Percentiles rank a stretch among this genome's conserved stretches.
These are phyloP conservation scores for Urtica urens DNA, from an alignment of 306 rosid species.

Conservation along the genomic window DNA sequence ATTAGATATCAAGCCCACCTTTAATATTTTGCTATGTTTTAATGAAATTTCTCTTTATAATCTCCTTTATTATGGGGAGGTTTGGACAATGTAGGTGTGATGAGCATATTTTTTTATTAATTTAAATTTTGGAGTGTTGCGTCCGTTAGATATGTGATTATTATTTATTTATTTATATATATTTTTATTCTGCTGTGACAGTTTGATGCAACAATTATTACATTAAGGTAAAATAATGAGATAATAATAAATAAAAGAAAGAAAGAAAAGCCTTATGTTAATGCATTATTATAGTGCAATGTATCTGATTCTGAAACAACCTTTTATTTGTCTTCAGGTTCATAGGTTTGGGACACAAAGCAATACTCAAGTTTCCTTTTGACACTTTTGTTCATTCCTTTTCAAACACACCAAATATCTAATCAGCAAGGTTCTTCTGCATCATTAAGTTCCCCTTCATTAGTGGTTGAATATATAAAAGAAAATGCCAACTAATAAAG, in stretches of 20 bases:
- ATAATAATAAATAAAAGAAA: no score
- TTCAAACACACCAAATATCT: no score
- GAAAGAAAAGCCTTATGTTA: not conserved
- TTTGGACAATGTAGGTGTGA: no score
- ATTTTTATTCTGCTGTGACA: not conserved
- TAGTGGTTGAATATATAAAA: no score
- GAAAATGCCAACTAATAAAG: no score
- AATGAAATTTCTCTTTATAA: no score
- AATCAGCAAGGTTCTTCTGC: no score
- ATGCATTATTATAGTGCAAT: constrained; percentile 3
- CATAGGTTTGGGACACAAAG: constrained; percentile 6
- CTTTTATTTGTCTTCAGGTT: not conserved
- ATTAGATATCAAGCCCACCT: no score
- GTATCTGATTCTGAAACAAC: not conserved
- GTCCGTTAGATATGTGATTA: not conserved
- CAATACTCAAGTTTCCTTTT: not conserved
- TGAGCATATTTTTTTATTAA: not conserved
- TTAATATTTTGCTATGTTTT: no score
- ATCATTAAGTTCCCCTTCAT: no score
- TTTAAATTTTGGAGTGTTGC: not conserved
- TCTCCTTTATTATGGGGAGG: no score
- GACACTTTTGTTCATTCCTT: not conserved
- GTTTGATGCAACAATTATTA: not conserved
- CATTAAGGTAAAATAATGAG: not conserved
- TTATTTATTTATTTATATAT: not conserved